phyloP scores from a whole-genome alignment of 257 asterid species.

The Scutellaria barbata region DNA sequence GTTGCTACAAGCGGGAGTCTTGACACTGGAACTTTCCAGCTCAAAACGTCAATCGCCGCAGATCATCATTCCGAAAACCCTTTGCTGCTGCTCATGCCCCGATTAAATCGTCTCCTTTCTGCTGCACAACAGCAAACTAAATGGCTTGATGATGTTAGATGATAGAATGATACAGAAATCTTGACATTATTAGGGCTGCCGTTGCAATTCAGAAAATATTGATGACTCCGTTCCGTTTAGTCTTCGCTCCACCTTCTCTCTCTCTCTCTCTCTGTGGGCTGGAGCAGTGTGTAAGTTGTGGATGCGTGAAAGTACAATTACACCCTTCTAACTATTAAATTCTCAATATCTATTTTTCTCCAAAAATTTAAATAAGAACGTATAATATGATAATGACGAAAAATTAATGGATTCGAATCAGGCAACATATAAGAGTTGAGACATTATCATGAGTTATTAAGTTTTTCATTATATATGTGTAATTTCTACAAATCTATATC shows the following conservation, averaged over 20 bases:
- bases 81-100: neutral
- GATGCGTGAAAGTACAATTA: too few relatives aligned
- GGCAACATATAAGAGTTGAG: too few relatives aligned
- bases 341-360: too few relatives aligned
- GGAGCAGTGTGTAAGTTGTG: too few relatives aligned
- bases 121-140: conserved; percentile 27
- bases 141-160: conserved; percentile 8
- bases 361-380: too few relatives aligned
- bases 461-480: too few relatives aligned
- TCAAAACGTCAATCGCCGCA: conserved; percentile 24
- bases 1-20: neutral
- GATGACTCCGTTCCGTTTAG: neutral
- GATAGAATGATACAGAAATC: neutral
- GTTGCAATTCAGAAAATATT: conserved; percentile 28
- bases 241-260: neutral
- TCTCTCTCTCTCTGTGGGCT: too few relatives aligned
- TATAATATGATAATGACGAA: too few relatives aligned
- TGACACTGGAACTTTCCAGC: conserved; percentile 29
- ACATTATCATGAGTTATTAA: too few relatives aligned
- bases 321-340: too few relatives aligned
- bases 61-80: conserved; percentile 18
- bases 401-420: too few relatives aligned
- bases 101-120: neutral
- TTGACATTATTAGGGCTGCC: conserved; percentile 26
- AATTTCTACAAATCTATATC: too few relatives aligned